A percentile compares a stretch with the other conserved stretches of the same genome.
phyloP scores from a whole-genome alignment of 768 basidiomycete genomes.

The Termitomyces sp. region DNA sequence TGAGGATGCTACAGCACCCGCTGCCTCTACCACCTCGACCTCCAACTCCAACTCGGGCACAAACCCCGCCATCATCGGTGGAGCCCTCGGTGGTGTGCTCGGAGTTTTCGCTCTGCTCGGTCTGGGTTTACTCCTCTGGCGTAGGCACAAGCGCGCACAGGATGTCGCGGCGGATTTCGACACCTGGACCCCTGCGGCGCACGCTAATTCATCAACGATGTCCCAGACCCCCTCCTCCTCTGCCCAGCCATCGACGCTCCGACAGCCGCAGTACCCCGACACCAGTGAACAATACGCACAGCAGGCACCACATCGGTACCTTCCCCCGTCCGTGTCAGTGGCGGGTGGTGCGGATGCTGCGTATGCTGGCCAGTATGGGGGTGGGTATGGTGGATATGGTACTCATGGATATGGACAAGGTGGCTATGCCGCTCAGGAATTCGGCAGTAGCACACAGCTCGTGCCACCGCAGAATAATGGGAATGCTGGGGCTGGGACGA shows the following conservation, averaged over 20 bases:
- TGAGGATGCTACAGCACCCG: neutral
- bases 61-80: conserved; percentile 8
- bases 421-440: conserved; percentile 1
- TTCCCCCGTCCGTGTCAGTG: conserved; percentile 5
- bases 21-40: neutral
- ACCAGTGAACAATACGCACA: conserved; percentile 3
- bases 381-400: neutral
- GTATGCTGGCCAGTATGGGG: neutral
- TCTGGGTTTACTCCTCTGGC: conserved; percentile 6
- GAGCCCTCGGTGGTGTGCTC: conserved; percentile 10
- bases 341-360: neutral
- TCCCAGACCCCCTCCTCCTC: neutral
- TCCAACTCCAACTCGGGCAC: neutral
- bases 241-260: neutral
- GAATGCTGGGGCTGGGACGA: neutral
- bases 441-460: conserved; percentile 9
- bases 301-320: conserved; percentile 11
- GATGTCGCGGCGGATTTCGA: conserved; percentile 6
- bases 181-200: conserved; percentile 11
- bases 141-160: conserved; percentile 1
- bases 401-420: neutral
- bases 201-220: conserved; percentile 1
- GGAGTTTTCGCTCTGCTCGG: conserved; percentile 5
- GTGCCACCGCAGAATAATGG: neutral
- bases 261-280: conserved; percentile 2